A percentile compares a stretch with the other conserved stretches of the same genome.
phyloP scores from a whole-genome alignment of 2,329 filamentous ascomycete species.

The Aspergillus neotritici region DNA sequence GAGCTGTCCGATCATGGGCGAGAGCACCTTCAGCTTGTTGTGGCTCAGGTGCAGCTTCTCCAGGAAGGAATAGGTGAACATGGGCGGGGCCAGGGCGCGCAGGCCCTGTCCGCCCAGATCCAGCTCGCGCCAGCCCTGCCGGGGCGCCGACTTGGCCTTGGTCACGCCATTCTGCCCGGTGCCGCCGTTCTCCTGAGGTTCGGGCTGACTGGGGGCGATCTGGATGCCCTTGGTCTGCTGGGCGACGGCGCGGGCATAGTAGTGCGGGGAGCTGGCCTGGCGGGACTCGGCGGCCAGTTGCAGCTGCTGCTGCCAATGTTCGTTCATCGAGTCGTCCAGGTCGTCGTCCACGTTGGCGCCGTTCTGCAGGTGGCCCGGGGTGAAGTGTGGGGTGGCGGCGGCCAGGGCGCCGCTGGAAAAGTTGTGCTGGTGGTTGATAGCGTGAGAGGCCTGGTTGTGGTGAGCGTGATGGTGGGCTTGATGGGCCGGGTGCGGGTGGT shows the following conservation, averaged over 20 bases:
- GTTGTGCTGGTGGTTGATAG: slow-evolving; percentile 46
- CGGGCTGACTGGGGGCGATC: slow-evolving; percentile 44
- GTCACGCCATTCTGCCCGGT: slow-evolving; percentile 62
- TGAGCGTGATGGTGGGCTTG: slow-evolving; percentile 41
- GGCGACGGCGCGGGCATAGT: slow-evolving; percentile 55
- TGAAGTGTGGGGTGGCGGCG: slow-evolving; percentile 52
- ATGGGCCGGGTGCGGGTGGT: slow-evolving; percentile 41
- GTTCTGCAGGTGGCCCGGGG: slow-evolving; percentile 55
- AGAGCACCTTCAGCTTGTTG: slow-evolving; percentile 80
- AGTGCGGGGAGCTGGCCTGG: slow-evolving; percentile 62
- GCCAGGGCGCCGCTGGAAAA: slow-evolving; percentile 45
- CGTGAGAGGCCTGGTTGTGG: slow-evolving; percentile 40
- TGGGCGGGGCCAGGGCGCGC: slow-evolving; percentile 67
- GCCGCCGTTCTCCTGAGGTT: slow-evolving; percentile 44
- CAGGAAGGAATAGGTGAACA: slow-evolving; percentile 86
- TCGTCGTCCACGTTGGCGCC: slow-evolving; percentile 52
- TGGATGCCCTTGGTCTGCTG: slow-evolving; percentile 44
- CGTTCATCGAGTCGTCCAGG: slow-evolving; percentile 54
- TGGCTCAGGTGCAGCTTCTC: slow-evolving; percentile 89
- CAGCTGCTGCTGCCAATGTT: slow-evolving; percentile 85
- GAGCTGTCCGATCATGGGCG: slow-evolving; percentile 73
- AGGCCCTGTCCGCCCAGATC: slow-evolving; percentile 96
- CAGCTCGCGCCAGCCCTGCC: slow-evolving; percentile 85
- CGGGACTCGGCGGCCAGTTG: slow-evolving; percentile 69
- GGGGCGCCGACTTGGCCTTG: slow-evolving; percentile 49